Conservation (phyloP, 1,284 basidiomycete genomes). For the Heimioporus retisporus region DNA sequence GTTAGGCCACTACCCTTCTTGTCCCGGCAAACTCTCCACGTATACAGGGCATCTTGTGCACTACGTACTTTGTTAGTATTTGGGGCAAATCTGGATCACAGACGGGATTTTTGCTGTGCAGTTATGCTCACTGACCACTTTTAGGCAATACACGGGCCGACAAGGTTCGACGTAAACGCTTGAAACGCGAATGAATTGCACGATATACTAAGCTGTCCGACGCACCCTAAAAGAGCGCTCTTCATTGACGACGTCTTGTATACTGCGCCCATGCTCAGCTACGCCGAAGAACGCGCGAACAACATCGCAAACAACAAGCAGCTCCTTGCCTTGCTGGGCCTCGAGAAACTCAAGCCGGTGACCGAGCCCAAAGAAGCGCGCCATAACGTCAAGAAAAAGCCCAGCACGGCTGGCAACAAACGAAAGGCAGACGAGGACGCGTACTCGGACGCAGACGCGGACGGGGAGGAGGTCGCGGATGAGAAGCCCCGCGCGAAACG, state of each 20-base stretch:
- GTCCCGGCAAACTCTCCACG: conserved; percentile 9
- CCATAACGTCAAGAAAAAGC: conserved; percentile 14
- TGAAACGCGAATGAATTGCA: no score
- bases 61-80: conserved; percentile 12
- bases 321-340: conserved; percentile 53
- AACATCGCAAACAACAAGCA: conserved; percentile 64
- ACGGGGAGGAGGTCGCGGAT: conserved; percentile 2
- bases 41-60: conserved; percentile 31
- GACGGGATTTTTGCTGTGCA: background rate
- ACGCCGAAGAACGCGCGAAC: conserved; percentile 56
- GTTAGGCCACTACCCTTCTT: conserved; percentile 19
- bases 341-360: conserved; percentile 52
- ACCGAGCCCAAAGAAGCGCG: conserved; percentile 59
- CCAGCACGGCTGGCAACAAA: conserved; percentile 19
- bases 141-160: no score
- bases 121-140: background rate
- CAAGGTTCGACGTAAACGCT: no score
- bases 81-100: conserved; percentile 11
- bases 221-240: no score
- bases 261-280: conserved; percentile 38
- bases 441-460: conserved; percentile 18
- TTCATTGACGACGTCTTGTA: no score
- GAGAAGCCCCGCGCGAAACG: conserved; percentile 35
- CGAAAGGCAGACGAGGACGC: conserved; percentile 25
- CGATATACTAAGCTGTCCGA: no score